Conservation (phyloP, 129 eudicot genomes). For the Lactuca sativa region DNA sequence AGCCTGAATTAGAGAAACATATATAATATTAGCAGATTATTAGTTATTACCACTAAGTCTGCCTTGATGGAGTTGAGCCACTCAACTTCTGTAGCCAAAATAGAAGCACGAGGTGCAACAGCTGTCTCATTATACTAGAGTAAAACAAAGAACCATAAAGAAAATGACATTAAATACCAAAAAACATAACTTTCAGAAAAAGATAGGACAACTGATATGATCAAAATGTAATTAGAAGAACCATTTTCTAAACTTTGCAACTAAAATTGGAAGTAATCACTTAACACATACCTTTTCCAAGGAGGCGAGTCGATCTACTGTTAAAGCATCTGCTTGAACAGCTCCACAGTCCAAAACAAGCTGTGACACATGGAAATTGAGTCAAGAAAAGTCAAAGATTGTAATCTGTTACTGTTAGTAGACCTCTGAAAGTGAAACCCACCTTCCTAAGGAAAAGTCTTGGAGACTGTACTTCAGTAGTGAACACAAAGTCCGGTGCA, state of each 20-base stretch:
- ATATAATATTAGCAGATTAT: background rate
- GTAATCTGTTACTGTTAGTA: background rate
- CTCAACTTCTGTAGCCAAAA: constrained; percentile 82
- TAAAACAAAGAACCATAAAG: constrained; percentile 19
- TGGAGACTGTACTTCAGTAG: constrained; percentile 85
- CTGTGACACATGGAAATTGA: constrained; percentile 30
- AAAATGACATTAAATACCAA: background rate
- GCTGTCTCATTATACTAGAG: constrained; percentile 86
- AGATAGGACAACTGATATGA: background rate
- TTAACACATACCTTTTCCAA: constrained; percentile 62
- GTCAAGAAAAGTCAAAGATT: constrained; percentile 12
- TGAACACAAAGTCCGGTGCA: constrained; percentile 94
- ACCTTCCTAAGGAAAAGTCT: constrained; percentile 94
- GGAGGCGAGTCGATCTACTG: constrained; percentile 97
- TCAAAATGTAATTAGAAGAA: background rate
- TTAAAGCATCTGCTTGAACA: constrained; percentile 98
- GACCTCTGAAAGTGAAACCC: constrained; percentile 4
- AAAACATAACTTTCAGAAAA: background rate
- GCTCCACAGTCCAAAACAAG: constrained; percentile 96
- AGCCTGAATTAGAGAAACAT: background rate
- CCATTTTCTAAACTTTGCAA: background rate
- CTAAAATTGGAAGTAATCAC: background rate
- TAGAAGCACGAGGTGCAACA: constrained; percentile 86
- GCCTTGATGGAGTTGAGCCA: constrained; percentile 98
- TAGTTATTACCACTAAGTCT: constrained; percentile 84